Base-by-base conservation (phyloP, 306 rosid species). In the Bauhinia variegata region DNA sequence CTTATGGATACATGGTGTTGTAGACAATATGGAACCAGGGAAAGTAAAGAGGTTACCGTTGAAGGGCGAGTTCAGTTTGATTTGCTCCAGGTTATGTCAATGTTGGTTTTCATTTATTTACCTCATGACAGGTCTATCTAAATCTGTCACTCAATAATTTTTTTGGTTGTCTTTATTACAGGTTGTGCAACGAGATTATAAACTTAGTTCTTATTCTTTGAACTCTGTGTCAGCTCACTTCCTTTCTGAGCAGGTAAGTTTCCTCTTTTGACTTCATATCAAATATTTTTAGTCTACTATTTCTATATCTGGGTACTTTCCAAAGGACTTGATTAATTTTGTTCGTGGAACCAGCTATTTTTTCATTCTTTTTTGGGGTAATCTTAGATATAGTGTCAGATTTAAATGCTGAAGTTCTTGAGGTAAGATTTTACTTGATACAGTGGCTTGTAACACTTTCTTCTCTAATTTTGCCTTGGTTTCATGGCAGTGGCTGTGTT, bases 11-110 rank as follows among this genome's bases (percentile, higher is more conserved):
- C 70, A 71, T 79, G 66, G 57, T 75, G 47, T 76, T 70, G 54
- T 79, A 93, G 99, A 79, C 99, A 93, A 84, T 83, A 71, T 16
- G 99, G 97, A 62, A 93, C 90, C 71, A 84, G 99, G 83, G 99
- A 93, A 74, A 90, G 99, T 68, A 93, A 93, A 80, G 99, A 93
- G 79, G 91, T 93, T 47, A 63, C 95, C 28, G 66, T 93, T 59
- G 97, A 93, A 77, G 99, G 99, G 78, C 81, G 99, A 81, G 99
- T 93, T 76, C 99, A 93, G 73, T 93, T 93, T 80, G 99, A 93
- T 81, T 80, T 93, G 83, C 90, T 93, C 71, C 99, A 93, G 99
- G 99, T 93, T 66, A 65, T 60, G 51, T 72, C 56, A 23, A 49
- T 43, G 49, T 60, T 33, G 16, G 47, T 65, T 72, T 75, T 73